Evolutionary conservation across 305 asterid species (phyloP).

Genomic region (Fraxinus nigra): DNA sequence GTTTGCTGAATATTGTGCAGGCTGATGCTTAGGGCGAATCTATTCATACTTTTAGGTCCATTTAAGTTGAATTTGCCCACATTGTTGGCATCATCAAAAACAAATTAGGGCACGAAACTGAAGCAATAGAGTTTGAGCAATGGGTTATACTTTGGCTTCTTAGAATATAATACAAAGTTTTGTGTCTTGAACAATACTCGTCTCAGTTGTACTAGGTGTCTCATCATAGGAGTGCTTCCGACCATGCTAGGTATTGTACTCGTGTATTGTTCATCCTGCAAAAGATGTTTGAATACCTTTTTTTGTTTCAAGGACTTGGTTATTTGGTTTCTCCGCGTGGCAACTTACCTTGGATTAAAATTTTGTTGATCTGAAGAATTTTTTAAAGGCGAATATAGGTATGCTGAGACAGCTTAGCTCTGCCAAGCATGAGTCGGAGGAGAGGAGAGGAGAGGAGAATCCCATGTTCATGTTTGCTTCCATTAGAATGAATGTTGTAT

Average conservation of each 20-base stretch:
- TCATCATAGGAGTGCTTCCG: not conserved
- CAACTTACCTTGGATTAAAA: not conserved
- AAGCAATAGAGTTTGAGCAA: slow-evolving; percentile 7
- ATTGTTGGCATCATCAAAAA: not conserved
- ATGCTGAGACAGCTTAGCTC: not conserved
- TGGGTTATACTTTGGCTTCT: not conserved
- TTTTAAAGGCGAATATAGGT: not conserved
- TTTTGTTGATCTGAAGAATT: not conserved
- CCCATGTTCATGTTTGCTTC: not conserved
- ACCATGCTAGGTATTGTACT: not conserved
- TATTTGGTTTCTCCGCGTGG: not conserved
- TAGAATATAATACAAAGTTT: not conserved
- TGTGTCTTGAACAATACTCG: not conserved
- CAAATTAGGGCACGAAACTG: slow-evolving; percentile 13
- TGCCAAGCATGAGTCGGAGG: not conserved
- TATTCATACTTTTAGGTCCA: slow-evolving; percentile 11
- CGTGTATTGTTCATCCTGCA: not conserved
- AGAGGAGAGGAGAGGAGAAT: not conserved
- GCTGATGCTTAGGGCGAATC: slow-evolving; percentile 13
- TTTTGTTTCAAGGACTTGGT: not conserved
- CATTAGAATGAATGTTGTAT: not conserved
- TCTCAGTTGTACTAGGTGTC: not conserved
- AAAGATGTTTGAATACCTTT: not conserved
- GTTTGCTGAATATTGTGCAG: slow-evolving; percentile 9
- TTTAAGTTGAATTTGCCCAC: slow-evolving; percentile 1